These are phyloP conservation scores for Grifola frondosa DNA, from an alignment of 1,284 basidiomycete genomes.

Conservation along the genomic window DNA sequence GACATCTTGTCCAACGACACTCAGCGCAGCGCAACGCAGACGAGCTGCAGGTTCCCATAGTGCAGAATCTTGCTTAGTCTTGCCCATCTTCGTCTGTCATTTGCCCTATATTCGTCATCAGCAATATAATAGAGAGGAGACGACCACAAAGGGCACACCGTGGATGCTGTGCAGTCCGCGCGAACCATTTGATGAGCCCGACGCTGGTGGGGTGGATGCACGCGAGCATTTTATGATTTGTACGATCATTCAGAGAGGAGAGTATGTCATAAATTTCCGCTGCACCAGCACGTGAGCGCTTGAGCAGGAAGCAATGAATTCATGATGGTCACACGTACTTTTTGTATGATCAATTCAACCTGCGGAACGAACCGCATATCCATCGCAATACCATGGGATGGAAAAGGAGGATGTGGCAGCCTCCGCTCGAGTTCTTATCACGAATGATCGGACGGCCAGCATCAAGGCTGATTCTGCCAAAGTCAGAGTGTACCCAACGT, in stretches of 20 bases:
- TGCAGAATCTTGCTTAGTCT: too few species aligned
- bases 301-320: too few species aligned
- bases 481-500: constrained; percentile 19
- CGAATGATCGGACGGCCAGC: constrained; percentile 86
- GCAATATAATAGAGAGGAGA: background rate
- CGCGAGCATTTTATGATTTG: constrained; percentile 77
- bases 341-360: constrained; percentile 87
- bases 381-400: constrained; percentile 86
- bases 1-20: too few species aligned
- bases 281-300: constrained; percentile 37
- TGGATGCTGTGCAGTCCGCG: constrained; percentile 82
- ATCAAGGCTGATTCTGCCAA: constrained; percentile 68
- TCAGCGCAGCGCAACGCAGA: too few species aligned
- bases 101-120: constrained; percentile 45
- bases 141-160: constrained; percentile 40
- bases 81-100: constrained; percentile 81
- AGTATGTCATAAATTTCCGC: constrained; percentile 88
- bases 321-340: constrained; percentile 71
- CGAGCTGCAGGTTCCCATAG: too few species aligned
- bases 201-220: constrained; percentile 84
- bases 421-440: constrained; percentile 81
- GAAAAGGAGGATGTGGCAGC: constrained; percentile 74
- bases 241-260: constrained; percentile 77
- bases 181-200: constrained; percentile 85
- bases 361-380: constrained; percentile 84